Evolutionary conservation across 345 rosid species (phyloP).

Genomic region (Populus davidiana): DNA sequence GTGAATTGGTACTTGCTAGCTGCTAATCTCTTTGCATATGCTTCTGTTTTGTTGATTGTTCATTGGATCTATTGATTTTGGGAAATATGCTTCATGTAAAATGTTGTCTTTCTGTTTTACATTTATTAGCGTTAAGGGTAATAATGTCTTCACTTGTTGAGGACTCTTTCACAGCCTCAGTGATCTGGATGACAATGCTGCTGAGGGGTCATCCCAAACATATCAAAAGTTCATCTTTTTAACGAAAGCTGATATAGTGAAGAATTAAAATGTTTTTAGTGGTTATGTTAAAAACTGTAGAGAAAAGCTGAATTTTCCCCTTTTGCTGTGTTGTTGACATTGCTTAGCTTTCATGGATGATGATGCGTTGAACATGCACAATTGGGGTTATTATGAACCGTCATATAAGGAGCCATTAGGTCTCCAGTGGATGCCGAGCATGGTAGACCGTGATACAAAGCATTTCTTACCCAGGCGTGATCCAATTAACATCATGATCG

Average conservation of each 20-base stretch:
- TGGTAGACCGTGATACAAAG: constrained; percentile 70
- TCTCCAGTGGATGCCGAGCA: constrained; percentile 78
- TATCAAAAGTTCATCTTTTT: not conserved
- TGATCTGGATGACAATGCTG: constrained; percentile 2
- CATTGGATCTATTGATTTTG: constrained; percentile 13
- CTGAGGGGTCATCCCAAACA: not conserved
- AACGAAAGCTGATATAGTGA: no score
- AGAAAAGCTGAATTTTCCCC: not conserved
- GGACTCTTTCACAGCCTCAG: not conserved
- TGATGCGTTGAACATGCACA: constrained; percentile 68
- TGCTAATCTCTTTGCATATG: constrained; percentile 7
- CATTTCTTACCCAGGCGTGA: constrained; percentile 69
- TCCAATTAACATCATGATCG: constrained; percentile 49
- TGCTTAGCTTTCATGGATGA: constrained; percentile 64
- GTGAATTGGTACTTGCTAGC: not conserved
- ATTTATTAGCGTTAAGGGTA: not conserved
- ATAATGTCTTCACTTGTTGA: not conserved
- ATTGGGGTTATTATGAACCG: constrained; percentile 85
- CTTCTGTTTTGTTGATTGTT: not conserved
- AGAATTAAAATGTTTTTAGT: not conserved
- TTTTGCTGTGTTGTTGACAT: constrained; percentile 12
- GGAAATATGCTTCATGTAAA: not conserved
- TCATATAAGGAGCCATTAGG: constrained; percentile 62
- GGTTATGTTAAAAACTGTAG: not conserved
- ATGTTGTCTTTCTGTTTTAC: not conserved